Conservation (phyloP, 257 asterid genomes). For the Nicotiana knightiana region DNA sequence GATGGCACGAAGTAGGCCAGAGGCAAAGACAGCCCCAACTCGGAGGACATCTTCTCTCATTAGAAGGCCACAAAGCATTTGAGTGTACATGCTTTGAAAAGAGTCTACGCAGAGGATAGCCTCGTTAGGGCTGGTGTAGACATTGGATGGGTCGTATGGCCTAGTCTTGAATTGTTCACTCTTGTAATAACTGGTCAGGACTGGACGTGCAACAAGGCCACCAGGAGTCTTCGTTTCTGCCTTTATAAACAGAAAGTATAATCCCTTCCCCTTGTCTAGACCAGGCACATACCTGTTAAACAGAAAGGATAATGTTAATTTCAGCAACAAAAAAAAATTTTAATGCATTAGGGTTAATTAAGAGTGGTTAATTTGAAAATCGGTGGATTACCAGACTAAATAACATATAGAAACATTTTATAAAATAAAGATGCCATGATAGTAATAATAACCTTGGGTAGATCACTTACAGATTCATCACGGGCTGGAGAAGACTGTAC, state of each 20-base stretch:
- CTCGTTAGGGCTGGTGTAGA: conserved; percentile 77
- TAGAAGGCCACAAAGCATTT: conserved; percentile 78
- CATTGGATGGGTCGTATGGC: conserved; percentile 54
- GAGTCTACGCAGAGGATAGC: conserved; percentile 70
- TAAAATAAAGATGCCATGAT: neutral
- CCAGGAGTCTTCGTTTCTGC: conserved; percentile 69
- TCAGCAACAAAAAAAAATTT: no score
- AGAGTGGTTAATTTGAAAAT: neutral
- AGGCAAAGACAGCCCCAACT: conserved; percentile 84
- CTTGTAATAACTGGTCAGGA: conserved; percentile 76
- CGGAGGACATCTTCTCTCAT: conserved; percentile 66
- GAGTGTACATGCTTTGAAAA: conserved; percentile 76
- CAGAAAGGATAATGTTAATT: neutral
- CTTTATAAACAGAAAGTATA: conserved; percentile 64
- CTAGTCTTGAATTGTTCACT: conserved; percentile 68
- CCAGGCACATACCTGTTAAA: conserved; percentile 55
- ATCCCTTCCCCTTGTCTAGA: conserved; percentile 67
- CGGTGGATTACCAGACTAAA: neutral
- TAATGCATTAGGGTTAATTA: neutral
- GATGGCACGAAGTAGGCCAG: conserved; percentile 72
- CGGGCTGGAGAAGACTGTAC: conserved; percentile 74
- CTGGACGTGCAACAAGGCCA: conserved; percentile 78
- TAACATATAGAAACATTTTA: neutral
- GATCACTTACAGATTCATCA: conserved; percentile 68
- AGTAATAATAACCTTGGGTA: neutral